A percentile compares a stretch with the other conserved stretches of the same genome.
Evolutionary conservation across 2,329 filamentous ascomycete genomes (phyloP).

Genomic region (Botrytis tulipae): DNA sequence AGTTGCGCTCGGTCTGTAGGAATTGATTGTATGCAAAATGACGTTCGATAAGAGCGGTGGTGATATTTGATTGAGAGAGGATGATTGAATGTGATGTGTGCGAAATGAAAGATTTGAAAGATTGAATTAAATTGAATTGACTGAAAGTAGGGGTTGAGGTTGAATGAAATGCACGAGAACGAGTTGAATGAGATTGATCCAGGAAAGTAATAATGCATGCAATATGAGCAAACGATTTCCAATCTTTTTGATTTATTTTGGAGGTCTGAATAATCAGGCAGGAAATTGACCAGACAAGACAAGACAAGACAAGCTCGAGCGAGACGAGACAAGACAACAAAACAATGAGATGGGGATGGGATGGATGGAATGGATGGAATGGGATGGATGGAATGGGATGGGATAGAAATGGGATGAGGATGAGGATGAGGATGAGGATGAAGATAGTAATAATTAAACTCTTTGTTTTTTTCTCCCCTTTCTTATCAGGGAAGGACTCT

Average conservation of each 20-base stretch:
- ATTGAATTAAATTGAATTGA: background rate
- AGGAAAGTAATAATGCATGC: constrained; percentile 1
- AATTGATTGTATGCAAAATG: constrained; percentile 15
- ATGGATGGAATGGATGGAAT: background rate
- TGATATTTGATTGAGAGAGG: background rate
- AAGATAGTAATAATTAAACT: background rate
- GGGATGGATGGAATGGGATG: background rate
- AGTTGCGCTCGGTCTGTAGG: constrained; percentile 1
- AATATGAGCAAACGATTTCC: constrained; percentile 10
- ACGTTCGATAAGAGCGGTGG: constrained; percentile 1
- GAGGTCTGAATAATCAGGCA: background rate
- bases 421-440: background rate
- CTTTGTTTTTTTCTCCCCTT: background rate
- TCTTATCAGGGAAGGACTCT: background rate
- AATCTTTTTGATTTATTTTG: background rate
- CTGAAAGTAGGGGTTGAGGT: background rate
- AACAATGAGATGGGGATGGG: background rate
- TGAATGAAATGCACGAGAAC: constrained; percentile 6
- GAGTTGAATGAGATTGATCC: background rate
- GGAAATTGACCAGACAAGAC: background rate
- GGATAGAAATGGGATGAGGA: background rate
- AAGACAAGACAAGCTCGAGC: no score
- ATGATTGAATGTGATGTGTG: background rate
- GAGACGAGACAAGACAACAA: background rate
- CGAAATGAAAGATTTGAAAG: constrained; percentile 6